Evolutionary conservation across 2,329 filamentous ascomycete genomes (phyloP), one percentile per base, ranked within the genome.

Genomic region (Hymenoscyphus occultus): DNA sequence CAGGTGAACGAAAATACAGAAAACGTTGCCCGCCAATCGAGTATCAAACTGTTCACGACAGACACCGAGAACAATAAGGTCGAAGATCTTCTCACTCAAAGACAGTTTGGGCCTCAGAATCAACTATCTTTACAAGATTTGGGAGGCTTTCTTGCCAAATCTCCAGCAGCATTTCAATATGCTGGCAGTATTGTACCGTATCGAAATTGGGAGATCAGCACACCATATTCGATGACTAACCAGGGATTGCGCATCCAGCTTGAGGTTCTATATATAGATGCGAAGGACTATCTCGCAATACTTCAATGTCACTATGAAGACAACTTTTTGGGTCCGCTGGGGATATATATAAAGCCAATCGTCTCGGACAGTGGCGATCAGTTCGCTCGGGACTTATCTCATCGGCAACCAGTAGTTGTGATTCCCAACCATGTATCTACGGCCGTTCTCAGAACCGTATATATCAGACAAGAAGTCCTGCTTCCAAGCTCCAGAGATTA

Each of bases 161-260:
- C 65, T 19, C 60, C 65, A 19, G 62, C 54, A n/a, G 56, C 60
- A 39, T 66, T 66, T 40, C 54, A 56, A 39, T 35, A 64, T 19
- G 60, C 58, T 45, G 59, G 54, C 32, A 61, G 56, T n/a, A 56
- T 66, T 14, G 58, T 62, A 19, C 65, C 65, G 13, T 64, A 56
- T 22, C 59, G 61, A 59, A 64, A 66, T 56, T 64, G 62, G 61
- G 57, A 59, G 9, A 42, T 56, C 42, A 64, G 59, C n/a, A 56
- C n/a, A 32, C 59, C 62, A n/a, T 67, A 64, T 59, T 22, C 56
- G 5, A 60, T 64, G 54, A 67, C 65, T 3, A 67, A 67, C 35
- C 56, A 62, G 35, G 65, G 65, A 22, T 32, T 67, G 14, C 62
- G 65, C 1, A 56, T 67, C 19, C 7, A 60, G 39, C 42, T 60